phyloP scores from a whole-genome alignment of 495 filamentous ascomycete species.

The Penicillium salamii region DNA sequence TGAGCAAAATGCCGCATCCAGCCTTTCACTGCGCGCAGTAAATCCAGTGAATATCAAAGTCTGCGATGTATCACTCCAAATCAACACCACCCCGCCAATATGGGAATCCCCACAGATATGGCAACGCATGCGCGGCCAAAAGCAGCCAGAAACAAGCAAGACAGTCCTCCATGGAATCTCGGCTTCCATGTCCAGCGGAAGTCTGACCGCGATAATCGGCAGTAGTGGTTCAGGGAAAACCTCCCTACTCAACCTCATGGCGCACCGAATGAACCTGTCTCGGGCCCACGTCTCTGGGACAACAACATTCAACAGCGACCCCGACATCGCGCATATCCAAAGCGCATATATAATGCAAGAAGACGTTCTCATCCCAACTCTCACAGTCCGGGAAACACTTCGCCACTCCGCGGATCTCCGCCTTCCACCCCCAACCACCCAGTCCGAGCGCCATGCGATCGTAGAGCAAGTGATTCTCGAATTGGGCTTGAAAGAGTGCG shows the following conservation, averaged over 20 bases:
- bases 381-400: constrained; percentile 72
- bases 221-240: constrained; percentile 74
- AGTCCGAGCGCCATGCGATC: constrained; percentile 53
- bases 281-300: constrained; percentile 51
- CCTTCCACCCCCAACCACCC: constrained; percentile 57
- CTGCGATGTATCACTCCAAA: constrained; percentile 50
- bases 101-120: constrained; percentile 29
- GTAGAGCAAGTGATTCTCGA: constrained; percentile 74
- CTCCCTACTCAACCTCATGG: constrained; percentile 65
- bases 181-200: constrained; percentile 56
- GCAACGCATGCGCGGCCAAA: constrained; percentile 23
- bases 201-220: constrained; percentile 69
- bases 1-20: constrained; percentile 16
- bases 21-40: constrained; percentile 58
- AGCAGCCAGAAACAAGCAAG: constrained; percentile 15
- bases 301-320: constrained; percentile 54
- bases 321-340: constrained; percentile 49
- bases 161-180: constrained; percentile 52
- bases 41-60: constrained; percentile 57
- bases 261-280: constrained; percentile 57
- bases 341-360: constrained; percentile 78
- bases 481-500: constrained; percentile 70
- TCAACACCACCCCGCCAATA: constrained; percentile 48
- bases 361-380: constrained; percentile 64
- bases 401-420: constrained; percentile 68